phyloP scores from a whole-genome alignment of 495 filamentous ascomycete genomes.

The Talaromyces borbonicus region DNA sequence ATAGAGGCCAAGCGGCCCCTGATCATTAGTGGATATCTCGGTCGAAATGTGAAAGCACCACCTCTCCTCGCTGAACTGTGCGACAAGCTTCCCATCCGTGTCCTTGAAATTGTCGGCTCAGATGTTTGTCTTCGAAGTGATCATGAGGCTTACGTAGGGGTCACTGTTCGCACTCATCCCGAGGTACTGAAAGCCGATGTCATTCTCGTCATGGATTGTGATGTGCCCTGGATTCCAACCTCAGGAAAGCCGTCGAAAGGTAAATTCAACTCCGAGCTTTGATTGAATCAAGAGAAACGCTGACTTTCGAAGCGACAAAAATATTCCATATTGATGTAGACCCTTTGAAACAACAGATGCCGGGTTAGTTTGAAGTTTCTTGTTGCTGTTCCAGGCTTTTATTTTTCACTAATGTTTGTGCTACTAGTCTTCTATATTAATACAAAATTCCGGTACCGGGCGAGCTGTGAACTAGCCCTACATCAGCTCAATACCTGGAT shows the following conservation, averaged over 20 bases:
- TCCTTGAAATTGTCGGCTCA: slow-evolving; percentile 81
- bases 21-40: slow-evolving; percentile 73
- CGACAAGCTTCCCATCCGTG: slow-evolving; percentile 65
- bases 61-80: slow-evolving; percentile 66
- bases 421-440: neutral
- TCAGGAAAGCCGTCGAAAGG: too few relatives aligned
- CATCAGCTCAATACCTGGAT: too few relatives aligned
- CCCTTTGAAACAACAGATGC: slow-evolving; percentile 80
- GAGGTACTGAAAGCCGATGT: slow-evolving; percentile 66
- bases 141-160: slow-evolving; percentile 62
- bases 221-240: slow-evolving; percentile 65
- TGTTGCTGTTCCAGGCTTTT: neutral
- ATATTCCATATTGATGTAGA: slow-evolving; percentile 81
- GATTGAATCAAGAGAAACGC: too few relatives aligned
- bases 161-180: slow-evolving; percentile 70
- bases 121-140: slow-evolving; percentile 93
- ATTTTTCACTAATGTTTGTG: neutral
- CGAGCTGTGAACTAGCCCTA: too few relatives aligned
- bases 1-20: slow-evolving; percentile 65
- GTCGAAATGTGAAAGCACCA: slow-evolving; percentile 59
- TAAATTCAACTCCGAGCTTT: too few relatives aligned
- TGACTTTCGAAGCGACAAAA: slow-evolving; percentile 43
- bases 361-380: slow-evolving; percentile 65
- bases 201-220: slow-evolving; percentile 83
- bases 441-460: too few relatives aligned